Evolutionary conservation across 208 protist species (phyloP).

Genomic region (Trypanosoma rangeli): DNA sequence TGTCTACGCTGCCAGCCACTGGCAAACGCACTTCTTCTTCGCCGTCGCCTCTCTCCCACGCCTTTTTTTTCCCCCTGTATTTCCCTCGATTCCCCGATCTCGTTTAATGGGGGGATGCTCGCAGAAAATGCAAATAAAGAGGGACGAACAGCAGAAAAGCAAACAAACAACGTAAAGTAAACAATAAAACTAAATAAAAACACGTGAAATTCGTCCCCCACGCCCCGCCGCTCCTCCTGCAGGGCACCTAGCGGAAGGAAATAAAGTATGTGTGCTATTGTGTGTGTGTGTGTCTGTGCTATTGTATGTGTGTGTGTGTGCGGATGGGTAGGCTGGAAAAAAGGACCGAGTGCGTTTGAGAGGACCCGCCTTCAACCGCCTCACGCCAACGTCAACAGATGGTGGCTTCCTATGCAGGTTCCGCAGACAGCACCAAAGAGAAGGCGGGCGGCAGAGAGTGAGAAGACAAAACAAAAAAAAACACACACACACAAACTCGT

Average conservation of each 20-base stretch:
- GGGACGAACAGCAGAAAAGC: background rate
- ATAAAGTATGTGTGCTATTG: background rate
- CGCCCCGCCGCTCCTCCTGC: background rate
- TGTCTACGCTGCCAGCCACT: too few species aligned
- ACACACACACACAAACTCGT: background rate
- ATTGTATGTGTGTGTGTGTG: background rate
- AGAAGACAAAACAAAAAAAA: background rate
- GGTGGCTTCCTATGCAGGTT: background rate
- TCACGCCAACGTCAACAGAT: background rate
- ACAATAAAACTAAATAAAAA: background rate
- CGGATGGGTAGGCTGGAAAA: background rate
- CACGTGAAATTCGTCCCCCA: background rate
- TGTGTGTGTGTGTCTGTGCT: background rate
- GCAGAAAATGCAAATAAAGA: too few species aligned
- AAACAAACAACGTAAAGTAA: background rate
- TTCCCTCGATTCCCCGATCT: too few species aligned
- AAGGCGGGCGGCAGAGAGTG: background rate
- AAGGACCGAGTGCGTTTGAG: background rate
- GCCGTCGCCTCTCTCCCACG: too few species aligned
- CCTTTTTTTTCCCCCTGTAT: too few species aligned
- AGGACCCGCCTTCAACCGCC: background rate
- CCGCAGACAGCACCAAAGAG: background rate
- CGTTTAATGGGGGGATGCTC: too few species aligned
- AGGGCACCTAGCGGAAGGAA: background rate
- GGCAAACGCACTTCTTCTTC: too few species aligned